Base-by-base conservation (phyloP, 1,139 yeast species). In the Starmera stellimalicola region DNA sequence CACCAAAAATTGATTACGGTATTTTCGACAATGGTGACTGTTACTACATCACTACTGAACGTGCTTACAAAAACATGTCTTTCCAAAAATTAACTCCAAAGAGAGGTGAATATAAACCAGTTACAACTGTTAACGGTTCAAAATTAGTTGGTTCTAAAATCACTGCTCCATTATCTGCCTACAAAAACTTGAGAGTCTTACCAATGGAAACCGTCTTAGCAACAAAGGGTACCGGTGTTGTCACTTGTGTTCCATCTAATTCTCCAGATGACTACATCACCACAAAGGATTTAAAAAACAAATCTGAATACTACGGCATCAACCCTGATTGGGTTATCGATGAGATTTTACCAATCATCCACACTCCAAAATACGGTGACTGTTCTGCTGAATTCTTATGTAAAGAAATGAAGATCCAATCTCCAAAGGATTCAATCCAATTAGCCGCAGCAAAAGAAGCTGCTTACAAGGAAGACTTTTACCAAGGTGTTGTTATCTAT, bases 181-280 rank as follows among this genome's bases (percentile, higher is more conserved):
- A 76, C 57, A 65, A 75, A 37, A 76, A 82, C 50, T 67, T 91
- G 47, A 73, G 93, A 52, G 81, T 93, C 39, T 71, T 91, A 49
- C 99, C 99, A 46, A 91, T 91, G 99, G 97, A 91, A 62, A 85
- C 96, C 25, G 91, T 93, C 38, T 69, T 91, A 58, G 94, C 95
- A 28, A 70, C 77, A 39, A 91, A 93, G 67, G 98, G 98, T 71
- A 93, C 98, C 33, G 98, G 97, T 66, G 97, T 91, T 29, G 98
- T 93, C 39, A 91, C 97, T 11, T 93, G 96, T 67, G 98, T 88
- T 44, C 98, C 98, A 44, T 81, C 95, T 12, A 96, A 88, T 61
- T 88, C 97, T 37, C 97, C 99, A 40, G 99, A 93, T 64, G 98
- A 91, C 67, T 91, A 55, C 55, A 76, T 88, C 60, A 93, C 96